Base-by-base conservation (phyloP, 495 filamentous ascomycete genomes). In the Hypoxylon lienhwacheense region DNA sequence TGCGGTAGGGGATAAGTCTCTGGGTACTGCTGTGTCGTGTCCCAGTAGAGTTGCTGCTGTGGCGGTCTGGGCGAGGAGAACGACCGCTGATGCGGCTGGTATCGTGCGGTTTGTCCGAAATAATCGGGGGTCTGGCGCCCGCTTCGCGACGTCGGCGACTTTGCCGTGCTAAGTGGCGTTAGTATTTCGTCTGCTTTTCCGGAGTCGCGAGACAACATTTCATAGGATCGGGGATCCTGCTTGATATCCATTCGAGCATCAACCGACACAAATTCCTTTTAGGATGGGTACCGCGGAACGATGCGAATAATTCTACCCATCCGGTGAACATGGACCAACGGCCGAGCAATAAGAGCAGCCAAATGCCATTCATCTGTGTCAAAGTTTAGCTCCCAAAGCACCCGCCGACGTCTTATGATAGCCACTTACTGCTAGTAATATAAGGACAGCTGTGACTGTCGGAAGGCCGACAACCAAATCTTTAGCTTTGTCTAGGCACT, bases 241-340 rank as follows among this genome's bases (percentile, higher is more conserved):
- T 84, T 80, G 61, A 82, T 72, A 65, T 79, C 73, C 39, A 78
- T 70, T 50, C 82, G 80, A 17, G 90, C 91, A 58, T 97, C 92
- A 15, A 86, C 86, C 10, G 88, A 91, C 55, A 95, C 90, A 59
- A 95, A 97, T 61, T 97, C 93, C 70, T 69, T 59, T 79, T 64
- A 73, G 65, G 52, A 52, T 68, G 50, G 45, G 55, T 47, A 79
- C 74, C 49, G 65, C 48, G 31, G 21, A 59, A 59, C 15, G 70
- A 58, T 15, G 70, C 69, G 62, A 87, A 70, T 31, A 92, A 65
- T 7, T 92, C 84, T 28, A 77, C 52, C 93, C 93, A 98, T 44
- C 88, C 95, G 11, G 76, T 76, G 41, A 96, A 77, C 83, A 97
- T 95, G 16, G 85, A 85, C 55, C 77, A 81, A 21, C 92, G 87